A percentile compares a stretch with the other conserved stretches of the same genome.
phyloP scores from a whole-genome alignment of 1,139 yeast species.

The Suhomyces choctaworum region DNA sequence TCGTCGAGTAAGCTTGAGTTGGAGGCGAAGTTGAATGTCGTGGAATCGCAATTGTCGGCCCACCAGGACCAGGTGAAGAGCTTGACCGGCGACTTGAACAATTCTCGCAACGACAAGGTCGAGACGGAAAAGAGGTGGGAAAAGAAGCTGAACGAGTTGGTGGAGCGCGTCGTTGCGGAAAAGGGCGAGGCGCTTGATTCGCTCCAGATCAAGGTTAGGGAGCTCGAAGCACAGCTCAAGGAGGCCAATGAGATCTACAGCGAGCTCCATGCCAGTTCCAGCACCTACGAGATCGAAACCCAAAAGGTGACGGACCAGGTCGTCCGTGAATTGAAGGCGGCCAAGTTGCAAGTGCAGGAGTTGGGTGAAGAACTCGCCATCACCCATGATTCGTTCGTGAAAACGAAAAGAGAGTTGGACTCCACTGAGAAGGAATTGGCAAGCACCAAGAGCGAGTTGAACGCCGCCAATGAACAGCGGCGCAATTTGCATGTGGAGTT shows the following conservation, averaged over 20 bases:
- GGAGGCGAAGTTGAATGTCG: slow-evolving; percentile 11
- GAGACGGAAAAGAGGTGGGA: slow-evolving; percentile 26
- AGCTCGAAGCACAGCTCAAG: slow-evolving; percentile 6
- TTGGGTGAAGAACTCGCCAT: neutral
- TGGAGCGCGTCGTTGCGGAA: slow-evolving; percentile 31
- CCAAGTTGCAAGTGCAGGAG: neutral
- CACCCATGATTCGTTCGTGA: neutral
- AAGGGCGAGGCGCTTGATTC: slow-evolving; percentile 23
- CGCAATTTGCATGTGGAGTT: neutral
- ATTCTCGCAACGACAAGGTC: slow-evolving; percentile 15
- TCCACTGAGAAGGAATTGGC: slow-evolving; percentile 2
- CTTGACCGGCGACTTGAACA: slow-evolving; percentile 11
- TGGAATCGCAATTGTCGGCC: slow-evolving; percentile 6
- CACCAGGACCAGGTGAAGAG: slow-evolving; percentile 6
- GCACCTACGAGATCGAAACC: slow-evolving; percentile 13
- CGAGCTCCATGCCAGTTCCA: slow-evolving; percentile 6
- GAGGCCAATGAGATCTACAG: slow-evolving; percentile 2
- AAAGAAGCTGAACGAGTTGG: slow-evolving; percentile 29
- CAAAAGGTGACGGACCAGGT: slow-evolving; percentile 1
- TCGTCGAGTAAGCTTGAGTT: slow-evolving; percentile 10
- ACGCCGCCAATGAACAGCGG: neutral
- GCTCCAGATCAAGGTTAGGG: slow-evolving; percentile 3
- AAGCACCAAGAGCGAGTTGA: slow-evolving; percentile 3
- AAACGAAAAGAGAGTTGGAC: neutral
- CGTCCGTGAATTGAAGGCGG: slow-evolving; percentile 1